These are phyloP conservation scores for Willaertia magna DNA, from an alignment of 208 protist genomes.

Conservation along the genomic window DNA sequence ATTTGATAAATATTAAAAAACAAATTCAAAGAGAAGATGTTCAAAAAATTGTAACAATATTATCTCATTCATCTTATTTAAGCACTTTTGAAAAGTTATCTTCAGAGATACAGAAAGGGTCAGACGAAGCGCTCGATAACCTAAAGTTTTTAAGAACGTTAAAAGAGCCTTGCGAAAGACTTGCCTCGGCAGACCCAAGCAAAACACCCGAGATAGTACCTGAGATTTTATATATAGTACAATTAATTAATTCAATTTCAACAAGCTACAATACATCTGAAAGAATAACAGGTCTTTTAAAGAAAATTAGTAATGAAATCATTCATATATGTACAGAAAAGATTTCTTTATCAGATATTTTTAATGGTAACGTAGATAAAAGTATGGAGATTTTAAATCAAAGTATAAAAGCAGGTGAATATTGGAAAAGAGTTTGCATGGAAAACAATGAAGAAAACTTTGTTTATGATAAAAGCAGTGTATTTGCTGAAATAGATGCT, in stretches of 20 bases:
- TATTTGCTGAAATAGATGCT: conserved; percentile 91
- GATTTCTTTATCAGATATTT: conserved; percentile 82
- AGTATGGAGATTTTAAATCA: conserved; percentile 77
- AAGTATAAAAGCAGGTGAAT: conserved; percentile 66
- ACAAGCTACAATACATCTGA: conserved; percentile 83
- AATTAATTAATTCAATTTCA: conserved; percentile 78
- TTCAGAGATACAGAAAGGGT: conserved; percentile 72
- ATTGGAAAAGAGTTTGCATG: conserved; percentile 73
- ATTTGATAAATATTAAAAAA: conserved; percentile 77
- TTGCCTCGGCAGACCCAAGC: conserved; percentile 55
- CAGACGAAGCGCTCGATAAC: conserved; percentile 84
- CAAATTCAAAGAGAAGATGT: conserved; percentile 82
- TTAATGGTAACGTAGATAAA: conserved; percentile 69
- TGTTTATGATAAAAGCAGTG: conserved; percentile 73
- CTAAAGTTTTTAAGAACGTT: conserved; percentile 81
- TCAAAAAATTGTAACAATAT: conserved; percentile 55
- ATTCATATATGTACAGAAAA: conserved; percentile 77
- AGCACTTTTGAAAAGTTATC: conserved; percentile 79
- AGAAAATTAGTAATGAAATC: conserved; percentile 87
- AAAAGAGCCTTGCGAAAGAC: conserved; percentile 71
- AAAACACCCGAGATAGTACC: conserved; percentile 76
- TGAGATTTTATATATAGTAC: conserved; percentile 67
- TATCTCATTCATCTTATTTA: conserved; percentile 71
- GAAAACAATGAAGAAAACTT: conserved; percentile 45
- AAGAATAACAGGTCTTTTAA: conserved; percentile 67